Evolutionary conservation across 139 green algal species (phyloP).

Genomic region (Parachlorella kessleri): DNA sequence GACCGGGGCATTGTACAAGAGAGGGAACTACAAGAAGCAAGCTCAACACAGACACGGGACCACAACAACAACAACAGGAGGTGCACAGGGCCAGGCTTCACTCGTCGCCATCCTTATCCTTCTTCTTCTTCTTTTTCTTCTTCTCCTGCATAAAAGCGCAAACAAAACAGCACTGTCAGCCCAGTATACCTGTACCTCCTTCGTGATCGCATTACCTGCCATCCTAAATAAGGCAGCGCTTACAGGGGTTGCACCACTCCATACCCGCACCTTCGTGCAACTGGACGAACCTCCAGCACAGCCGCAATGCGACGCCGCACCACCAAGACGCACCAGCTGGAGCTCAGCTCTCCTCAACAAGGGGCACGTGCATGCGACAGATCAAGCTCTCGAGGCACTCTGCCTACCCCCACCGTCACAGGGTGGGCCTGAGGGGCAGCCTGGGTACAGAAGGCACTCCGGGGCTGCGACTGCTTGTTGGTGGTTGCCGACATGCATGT

Average conservation of each 20-base stretch:
- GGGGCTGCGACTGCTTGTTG: background rate
- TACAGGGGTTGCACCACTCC: too few relatives aligned
- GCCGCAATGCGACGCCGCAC: background rate
- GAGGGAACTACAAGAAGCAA: too few relatives aligned
- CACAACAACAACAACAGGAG: too few relatives aligned
- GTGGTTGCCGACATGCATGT: too few relatives aligned
- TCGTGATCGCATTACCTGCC: too few relatives aligned
- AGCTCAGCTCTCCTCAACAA: too few relatives aligned
- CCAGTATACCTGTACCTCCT: too few relatives aligned
- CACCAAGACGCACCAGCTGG: background rate
- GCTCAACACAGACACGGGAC: too few relatives aligned
- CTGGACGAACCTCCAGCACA: background rate
- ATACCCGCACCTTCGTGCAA: too few relatives aligned
- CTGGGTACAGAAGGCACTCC: background rate
- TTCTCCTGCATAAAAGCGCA: background rate
- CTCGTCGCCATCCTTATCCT: constrained; percentile 32
- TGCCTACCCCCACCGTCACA: background rate
- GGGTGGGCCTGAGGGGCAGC: background rate
- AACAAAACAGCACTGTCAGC: background rate
- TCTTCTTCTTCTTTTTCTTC: constrained; percentile 63
- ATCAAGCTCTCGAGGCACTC: background rate
- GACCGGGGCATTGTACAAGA: too few relatives aligned
- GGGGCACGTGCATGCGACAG: background rate
- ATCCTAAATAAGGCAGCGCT: too few relatives aligned
- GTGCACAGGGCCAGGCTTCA: too few relatives aligned